Conservation (phyloP, 2,329 filamentous ascomycete species). For the Torrubiella hemipterigena region DNA sequence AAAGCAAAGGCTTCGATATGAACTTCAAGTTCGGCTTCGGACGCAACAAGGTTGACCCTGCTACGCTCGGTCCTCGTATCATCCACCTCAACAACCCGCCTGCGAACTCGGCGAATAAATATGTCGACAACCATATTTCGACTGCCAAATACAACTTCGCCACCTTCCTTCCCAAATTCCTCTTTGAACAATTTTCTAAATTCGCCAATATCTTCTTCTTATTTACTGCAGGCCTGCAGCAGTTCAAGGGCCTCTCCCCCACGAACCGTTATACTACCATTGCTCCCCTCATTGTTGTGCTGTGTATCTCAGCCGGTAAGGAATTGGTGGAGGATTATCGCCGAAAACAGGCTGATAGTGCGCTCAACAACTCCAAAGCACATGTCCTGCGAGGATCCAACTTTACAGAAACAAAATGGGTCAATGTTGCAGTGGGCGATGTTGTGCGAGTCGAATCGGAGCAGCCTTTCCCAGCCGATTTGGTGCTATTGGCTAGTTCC, state of each 20-base stretch:
- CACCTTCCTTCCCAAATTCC: slow-evolving; percentile 91
- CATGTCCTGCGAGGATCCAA: slow-evolving; percentile 69
- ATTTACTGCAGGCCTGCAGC: slow-evolving; percentile 87
- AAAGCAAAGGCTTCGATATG: slow-evolving; percentile 42
- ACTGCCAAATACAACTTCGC: slow-evolving; percentile 94
- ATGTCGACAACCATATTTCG: slow-evolving; percentile 91
- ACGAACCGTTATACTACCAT: slow-evolving; percentile 96
- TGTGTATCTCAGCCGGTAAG: slow-evolving; percentile 90
- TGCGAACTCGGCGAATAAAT: slow-evolving; percentile 80
- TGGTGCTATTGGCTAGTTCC: slow-evolving; percentile 85
- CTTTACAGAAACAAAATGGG: slow-evolving; percentile 85
- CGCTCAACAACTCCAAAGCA: slow-evolving; percentile 79
- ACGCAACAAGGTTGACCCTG: slow-evolving; percentile 72
- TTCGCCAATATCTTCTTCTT: slow-evolving; percentile 99
- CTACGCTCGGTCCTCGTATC: slow-evolving; percentile 79
- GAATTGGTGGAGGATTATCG: slow-evolving; percentile 91
- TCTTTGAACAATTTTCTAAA: slow-evolving; percentile 97
- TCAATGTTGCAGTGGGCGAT: slow-evolving; percentile 86
- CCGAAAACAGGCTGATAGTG: slow-evolving; percentile 73
- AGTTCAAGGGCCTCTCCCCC: slow-evolving; percentile 88
- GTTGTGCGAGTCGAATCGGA: slow-evolving; percentile 90
- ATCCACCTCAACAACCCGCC: slow-evolving; percentile 96
- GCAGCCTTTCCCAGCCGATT: slow-evolving; percentile 84
- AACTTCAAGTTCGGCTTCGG: slow-evolving; percentile 93
- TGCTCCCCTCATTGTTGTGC: slow-evolving; percentile 78